These are phyloP conservation scores for Zygoascus tannicola DNA, from an alignment of 805 yeast species.

Conservation along the genomic window DNA sequence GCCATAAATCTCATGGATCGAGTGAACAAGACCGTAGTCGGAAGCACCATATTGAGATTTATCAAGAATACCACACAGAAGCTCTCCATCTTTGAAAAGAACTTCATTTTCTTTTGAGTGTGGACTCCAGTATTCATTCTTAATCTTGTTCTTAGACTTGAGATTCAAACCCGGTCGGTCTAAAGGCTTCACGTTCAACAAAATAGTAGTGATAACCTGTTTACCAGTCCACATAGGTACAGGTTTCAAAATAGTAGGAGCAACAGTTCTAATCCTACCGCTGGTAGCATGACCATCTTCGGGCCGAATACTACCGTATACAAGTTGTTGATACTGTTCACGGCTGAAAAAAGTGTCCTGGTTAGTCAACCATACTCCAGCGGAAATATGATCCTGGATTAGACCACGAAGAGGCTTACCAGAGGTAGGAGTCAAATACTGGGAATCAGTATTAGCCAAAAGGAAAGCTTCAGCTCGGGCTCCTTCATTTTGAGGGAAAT, in stretches of 20 bases:
- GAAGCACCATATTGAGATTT: conserved; percentile 98
- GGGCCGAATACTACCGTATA: conserved; percentile 91
- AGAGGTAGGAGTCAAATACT: conserved; percentile 95
- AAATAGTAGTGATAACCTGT: conserved; percentile 87
- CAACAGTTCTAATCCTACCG: conserved; percentile 57
- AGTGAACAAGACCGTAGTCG: conserved; percentile 92
- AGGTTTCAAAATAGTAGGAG: conserved; percentile 87
- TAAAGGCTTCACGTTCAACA: conserved; percentile 78
- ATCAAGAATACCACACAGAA: conserved; percentile 87
- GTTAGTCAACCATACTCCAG: conserved; percentile 97
- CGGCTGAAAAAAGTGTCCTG: conserved; percentile 87
- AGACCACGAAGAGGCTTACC: conserved; percentile 98
- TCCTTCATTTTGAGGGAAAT: conserved; percentile 95
- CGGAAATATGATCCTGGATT: conserved; percentile 97
- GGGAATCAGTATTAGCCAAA: conserved; percentile 94
- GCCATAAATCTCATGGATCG: conserved; percentile 93
- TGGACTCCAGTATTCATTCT: conserved; percentile 89
- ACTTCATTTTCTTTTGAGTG: conserved; percentile 81
- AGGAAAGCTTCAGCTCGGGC: conserved; percentile 94
- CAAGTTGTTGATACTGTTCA: conserved; percentile 85
- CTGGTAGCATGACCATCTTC: conserved; percentile 87
- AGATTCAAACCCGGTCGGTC: conserved; percentile 88
- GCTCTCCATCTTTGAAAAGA: conserved; percentile 74
- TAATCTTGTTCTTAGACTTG: conserved; percentile 75
- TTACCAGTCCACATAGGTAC: conserved; percentile 95